A percentile compares a stretch with the other conserved stretches of the same genome.
Evolutionary conservation across 495 filamentous ascomycete genomes (phyloP).

Genomic region (Aspergillus funiculosus): DNA sequence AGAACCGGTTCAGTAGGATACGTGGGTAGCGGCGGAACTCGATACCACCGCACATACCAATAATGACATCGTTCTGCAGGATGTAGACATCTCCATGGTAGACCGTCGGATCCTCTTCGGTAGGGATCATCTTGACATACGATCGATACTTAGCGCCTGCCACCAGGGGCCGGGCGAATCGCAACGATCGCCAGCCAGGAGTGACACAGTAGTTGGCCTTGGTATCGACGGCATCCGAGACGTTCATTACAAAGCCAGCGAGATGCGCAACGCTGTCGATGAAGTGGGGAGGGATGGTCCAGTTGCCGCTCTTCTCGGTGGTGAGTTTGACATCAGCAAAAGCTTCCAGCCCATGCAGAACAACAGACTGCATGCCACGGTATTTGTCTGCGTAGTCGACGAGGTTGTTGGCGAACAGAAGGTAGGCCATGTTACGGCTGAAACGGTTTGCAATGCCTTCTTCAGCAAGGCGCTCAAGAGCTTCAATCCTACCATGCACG

Average conservation of each 20-base stretch:
- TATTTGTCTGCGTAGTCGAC: slow-evolving; percentile 35
- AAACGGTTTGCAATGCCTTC: slow-evolving; percentile 24
- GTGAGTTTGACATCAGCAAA: slow-evolving; percentile 31
- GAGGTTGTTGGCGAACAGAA: slow-evolving; percentile 26
- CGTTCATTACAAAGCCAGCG: slow-evolving; percentile 53
- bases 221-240: slow-evolving; percentile 41
- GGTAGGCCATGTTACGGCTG: slow-evolving; percentile 14
- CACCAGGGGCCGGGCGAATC: slow-evolving; percentile 23
- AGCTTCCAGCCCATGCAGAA: slow-evolving; percentile 35
- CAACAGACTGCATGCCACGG: slow-evolving; percentile 34
- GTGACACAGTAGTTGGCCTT: slow-evolving; percentile 42
- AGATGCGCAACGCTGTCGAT: slow-evolving; percentile 50
- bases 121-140: slow-evolving; percentile 41
- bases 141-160: slow-evolving; percentile 30
- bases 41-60: slow-evolving; percentile 32
- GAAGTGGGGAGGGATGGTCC: slow-evolving; percentile 27
- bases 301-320: slow-evolving; percentile 11
- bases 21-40: slow-evolving; percentile 28
- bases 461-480: slow-evolving; percentile 27
- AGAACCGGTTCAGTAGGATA: slow-evolving; percentile 22
- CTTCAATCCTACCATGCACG: slow-evolving; percentile 50
- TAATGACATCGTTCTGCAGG: slow-evolving; percentile 29
- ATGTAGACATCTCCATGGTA: slow-evolving; percentile 39
- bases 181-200: slow-evolving; percentile 38
- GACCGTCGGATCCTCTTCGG: slow-evolving; percentile 23